Evolutionary conservation across 768 basidiomycete genomes (phyloP), one percentile per base, ranked within the genome.

Genomic region (Lactarius indigo): DNA sequence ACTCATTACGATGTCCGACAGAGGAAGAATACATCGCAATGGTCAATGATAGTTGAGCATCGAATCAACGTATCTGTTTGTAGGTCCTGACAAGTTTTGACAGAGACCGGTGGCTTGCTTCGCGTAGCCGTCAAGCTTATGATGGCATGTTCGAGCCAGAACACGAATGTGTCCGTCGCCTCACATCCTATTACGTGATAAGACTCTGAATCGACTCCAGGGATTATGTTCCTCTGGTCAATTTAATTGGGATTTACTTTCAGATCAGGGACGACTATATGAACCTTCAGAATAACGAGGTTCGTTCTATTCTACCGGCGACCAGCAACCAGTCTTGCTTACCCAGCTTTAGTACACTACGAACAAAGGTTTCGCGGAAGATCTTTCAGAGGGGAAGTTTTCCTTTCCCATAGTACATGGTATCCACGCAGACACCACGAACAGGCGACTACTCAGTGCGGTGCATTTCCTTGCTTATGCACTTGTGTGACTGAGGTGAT

Each of bases 191-290:
- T 39, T 23, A 6, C 35, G 2, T 39, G 7, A 6, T 37, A 47
- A 50, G 41, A 6, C 18, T 15, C 33, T 17, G 61, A 59, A 31
- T 55, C 41, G 2, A 41, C 23, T 39, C 2, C 66, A 97, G 93
- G 12, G 87, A 98, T 76, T 97, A 93, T 70, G 87, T 96, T 1
- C 94, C 95, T 0, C 83, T 98, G 2, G 92, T 96, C 68, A 97
- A 97, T 75, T 84, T 97, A 12, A 90, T 98, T 67, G 94, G 96
- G 2, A 86, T 97, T n/a, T 91, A 87, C 72, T 97, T 94, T 76
- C 96, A 98, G 75, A 96, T 98, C 71, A 80, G 95, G n/a, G 96
- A 98, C 72, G 96, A 98, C 75, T 91, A 95, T 56, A 94, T 96
- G 91, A 98, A 98, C 72, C 79, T 98, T 30, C 89, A 96, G 73